Conservation (phyloP, 2,329 filamentous ascomycete species). For the Venturia pyrina region DNA sequence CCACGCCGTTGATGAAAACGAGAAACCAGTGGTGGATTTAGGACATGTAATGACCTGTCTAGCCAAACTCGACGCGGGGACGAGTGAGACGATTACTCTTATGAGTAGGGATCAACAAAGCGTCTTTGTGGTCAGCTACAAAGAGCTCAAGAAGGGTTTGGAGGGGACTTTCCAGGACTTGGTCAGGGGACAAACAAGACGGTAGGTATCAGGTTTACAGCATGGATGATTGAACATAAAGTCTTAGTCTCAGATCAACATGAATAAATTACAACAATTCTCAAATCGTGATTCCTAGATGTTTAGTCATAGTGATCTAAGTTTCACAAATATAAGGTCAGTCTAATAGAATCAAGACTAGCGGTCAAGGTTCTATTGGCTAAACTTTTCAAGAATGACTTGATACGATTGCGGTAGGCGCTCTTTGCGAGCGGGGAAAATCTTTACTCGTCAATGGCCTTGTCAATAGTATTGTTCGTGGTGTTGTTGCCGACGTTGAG, state of each 20-base stretch:
- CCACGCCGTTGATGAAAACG: slow-evolving; percentile 82
- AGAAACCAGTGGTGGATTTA: slow-evolving; percentile 73
- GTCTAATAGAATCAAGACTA: too few relatives aligned
- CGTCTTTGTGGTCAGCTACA: slow-evolving; percentile 79
- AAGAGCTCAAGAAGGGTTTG: slow-evolving; percentile 64
- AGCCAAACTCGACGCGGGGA: slow-evolving; percentile 86
- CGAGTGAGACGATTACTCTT: slow-evolving; percentile 75
- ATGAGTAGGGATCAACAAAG: slow-evolving; percentile 86
- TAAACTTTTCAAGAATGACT: too few relatives aligned
- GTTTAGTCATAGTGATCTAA: too few relatives aligned
- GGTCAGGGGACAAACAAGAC: slow-evolving; percentile 6
- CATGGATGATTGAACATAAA: not conserved
- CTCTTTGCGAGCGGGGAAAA: too few relatives aligned
- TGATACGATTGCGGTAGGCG: too few relatives aligned
- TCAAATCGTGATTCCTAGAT: too few relatives aligned
- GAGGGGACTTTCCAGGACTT: slow-evolving; percentile 53
- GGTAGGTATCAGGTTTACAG: not conserved
- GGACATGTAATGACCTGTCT: slow-evolving; percentile 79
- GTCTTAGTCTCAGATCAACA: not conserved
- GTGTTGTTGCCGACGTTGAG: too few relatives aligned
- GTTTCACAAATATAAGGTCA: too few relatives aligned
- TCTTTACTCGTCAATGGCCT: too few relatives aligned
- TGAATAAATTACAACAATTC: too few relatives aligned
- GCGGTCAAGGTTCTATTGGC: too few relatives aligned
- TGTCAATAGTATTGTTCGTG: too few relatives aligned